Evolutionary conservation across 805 yeast species (phyloP).

Genomic region (Nematodospora valgi): DNA sequence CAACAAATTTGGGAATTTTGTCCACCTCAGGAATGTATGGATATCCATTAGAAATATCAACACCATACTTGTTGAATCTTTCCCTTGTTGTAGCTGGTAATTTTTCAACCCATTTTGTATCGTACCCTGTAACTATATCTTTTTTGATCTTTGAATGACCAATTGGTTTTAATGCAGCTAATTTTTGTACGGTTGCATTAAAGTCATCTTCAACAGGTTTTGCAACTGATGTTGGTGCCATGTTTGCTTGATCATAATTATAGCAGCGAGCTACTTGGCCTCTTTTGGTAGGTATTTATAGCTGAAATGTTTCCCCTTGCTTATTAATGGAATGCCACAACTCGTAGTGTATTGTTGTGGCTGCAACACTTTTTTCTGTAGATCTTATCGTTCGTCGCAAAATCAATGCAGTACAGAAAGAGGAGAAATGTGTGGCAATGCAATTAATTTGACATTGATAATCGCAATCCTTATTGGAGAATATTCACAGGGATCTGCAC

Average conservation of each 20-base stretch:
- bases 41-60: slow-evolving; percentile 26
- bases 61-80: slow-evolving; percentile 21
- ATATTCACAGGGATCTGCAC: no score
- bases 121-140: slow-evolving; percentile 4
- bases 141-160: slow-evolving; percentile 10
- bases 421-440: no score
- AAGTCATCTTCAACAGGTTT: slow-evolving; percentile 8
- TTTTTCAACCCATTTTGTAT: slow-evolving; percentile 14
- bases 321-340: slow-evolving; percentile 3
- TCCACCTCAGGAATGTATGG: slow-evolving; percentile 20
- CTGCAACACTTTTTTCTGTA: no score
- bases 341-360: slow-evolving; percentile 1
- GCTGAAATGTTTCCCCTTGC: no score
- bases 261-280: not conserved
- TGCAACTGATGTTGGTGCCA: slow-evolving; percentile 16
- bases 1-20: slow-evolving; percentile 25
- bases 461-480: no score
- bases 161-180: slow-evolving; percentile 15
- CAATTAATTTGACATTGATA: no score
- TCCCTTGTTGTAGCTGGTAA: slow-evolving; percentile 20
- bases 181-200: slow-evolving; percentile 12
- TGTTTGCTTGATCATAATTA: slow-evolving; percentile 1
- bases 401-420: no score
- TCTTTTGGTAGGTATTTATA: not conserved
- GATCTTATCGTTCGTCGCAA: no score